Conservation (phyloP, 2,329 filamentous ascomycete species). For the Trichoderma koningiopsis region DNA sequence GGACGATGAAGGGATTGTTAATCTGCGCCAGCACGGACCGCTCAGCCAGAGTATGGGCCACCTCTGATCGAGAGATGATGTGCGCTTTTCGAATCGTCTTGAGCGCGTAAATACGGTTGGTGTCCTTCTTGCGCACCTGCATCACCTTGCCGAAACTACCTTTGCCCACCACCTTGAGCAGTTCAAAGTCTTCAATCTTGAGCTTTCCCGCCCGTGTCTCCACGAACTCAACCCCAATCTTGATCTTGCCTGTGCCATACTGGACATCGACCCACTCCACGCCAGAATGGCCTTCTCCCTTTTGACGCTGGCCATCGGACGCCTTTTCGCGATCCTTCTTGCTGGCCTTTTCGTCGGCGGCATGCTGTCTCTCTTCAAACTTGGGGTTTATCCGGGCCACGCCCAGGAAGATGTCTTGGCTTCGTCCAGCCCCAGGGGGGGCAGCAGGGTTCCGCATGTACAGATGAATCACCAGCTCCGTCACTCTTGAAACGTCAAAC, state of each 20-base stretch:
- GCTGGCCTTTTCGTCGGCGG: constrained; percentile 78
- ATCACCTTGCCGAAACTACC: constrained; percentile 99
- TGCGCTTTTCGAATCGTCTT: constrained; percentile 99
- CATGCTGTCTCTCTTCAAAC: constrained; percentile 76
- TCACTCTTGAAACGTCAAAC: constrained; percentile 95
- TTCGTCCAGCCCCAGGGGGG: constrained; percentile 81
- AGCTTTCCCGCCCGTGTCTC: constrained; percentile 88
- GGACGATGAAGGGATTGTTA: constrained; percentile 99
- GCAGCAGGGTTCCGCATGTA: constrained; percentile 93
- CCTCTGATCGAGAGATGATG: constrained; percentile 97
- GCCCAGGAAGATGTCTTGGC: constrained; percentile 95
- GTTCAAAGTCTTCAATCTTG: constrained; percentile 94
- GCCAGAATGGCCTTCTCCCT: constrained; percentile 63
- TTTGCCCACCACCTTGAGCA: constrained; percentile 97
- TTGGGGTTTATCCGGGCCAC: constrained; percentile 88
- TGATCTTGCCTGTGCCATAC: constrained; percentile 85
- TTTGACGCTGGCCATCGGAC: constrained; percentile 59
- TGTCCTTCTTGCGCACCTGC: constrained; percentile 98
- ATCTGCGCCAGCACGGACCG: constrained; percentile 98
- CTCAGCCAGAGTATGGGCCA: constrained; percentile 94
- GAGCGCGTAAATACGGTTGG: constrained; percentile 93
- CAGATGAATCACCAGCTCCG: constrained; percentile 85
- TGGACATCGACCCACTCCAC: constrained; percentile 89
- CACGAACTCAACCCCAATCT: constrained; percentile 91
- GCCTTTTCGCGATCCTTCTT: constrained; percentile 86